phyloP scores from a whole-genome alignment of 2,329 filamentous ascomycete species.

The Neofusicoccum parvum region DNA sequence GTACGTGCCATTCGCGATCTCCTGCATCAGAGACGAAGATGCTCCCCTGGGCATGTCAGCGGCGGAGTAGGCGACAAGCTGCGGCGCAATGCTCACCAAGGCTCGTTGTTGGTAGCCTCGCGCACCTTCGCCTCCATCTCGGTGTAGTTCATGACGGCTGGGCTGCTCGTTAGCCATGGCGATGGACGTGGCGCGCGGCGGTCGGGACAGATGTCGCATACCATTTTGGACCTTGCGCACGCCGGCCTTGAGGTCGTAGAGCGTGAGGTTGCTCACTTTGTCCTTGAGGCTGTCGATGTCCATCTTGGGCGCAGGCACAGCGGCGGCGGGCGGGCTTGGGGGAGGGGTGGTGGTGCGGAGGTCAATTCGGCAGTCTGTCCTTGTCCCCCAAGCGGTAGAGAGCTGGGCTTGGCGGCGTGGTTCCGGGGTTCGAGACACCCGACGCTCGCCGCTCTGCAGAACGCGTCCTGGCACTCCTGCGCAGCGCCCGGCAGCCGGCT shows the following conservation, averaged over 20 bases:
- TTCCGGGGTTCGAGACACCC: constrained; percentile 4
- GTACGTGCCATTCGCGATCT: constrained; percentile 96
- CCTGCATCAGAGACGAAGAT: constrained; percentile 88
- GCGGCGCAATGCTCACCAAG: constrained; percentile 74
- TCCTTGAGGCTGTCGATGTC: constrained; percentile 84
- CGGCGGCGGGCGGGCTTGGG: neutral
- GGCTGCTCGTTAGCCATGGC: constrained; percentile 30
- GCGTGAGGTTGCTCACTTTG: constrained; percentile 84
- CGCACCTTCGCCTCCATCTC: constrained; percentile 84
- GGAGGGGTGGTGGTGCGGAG: constrained; percentile 1
- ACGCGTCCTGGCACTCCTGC: neutral
- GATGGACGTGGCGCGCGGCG: neutral
- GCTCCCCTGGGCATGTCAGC: constrained; percentile 52
- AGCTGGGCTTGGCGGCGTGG: constrained; percentile 1
- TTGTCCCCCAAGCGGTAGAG: constrained; percentile 4
- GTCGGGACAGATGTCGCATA: constrained; percentile 47
- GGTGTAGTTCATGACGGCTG: constrained; percentile 97
- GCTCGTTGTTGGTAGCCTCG: constrained; percentile 98
- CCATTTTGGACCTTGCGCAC: constrained; percentile 97
- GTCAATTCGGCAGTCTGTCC: neutral
- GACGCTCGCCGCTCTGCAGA: neutral
- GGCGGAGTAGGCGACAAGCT: constrained; percentile 39
- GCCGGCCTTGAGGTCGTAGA: constrained; percentile 94
- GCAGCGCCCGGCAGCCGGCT: neutral
- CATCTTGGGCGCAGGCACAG: constrained; percentile 57